Base-by-base conservation (phyloP, 805 yeast species). In the Ogataea pini region DNA sequence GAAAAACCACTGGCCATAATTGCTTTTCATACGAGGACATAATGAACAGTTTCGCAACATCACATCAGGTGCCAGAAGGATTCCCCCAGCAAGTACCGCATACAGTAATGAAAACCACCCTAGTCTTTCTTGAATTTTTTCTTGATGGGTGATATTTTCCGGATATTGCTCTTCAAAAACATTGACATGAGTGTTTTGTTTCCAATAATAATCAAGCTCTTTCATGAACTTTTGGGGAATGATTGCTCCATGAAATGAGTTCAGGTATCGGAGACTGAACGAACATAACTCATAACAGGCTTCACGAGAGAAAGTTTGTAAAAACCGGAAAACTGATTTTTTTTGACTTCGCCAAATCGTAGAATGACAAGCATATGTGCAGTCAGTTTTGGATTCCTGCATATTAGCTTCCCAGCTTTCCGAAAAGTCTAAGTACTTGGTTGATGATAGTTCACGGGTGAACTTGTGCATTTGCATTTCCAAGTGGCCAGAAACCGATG, bases 231-330 rank as follows among this genome's bases (percentile, higher is more conserved):
- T n/a, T n/a, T 13, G 34, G 2, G 36, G 37, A 20, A 41, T 20
- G 10, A 41, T 29, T 12, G 44, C 44, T 7, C 44, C 44, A n/a
- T 41, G 44, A 9, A 41, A 32, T 3, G 37, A 29, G 37, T 16
- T 22, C 3, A 41, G 29, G 14, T 41, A 41, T 31, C 7, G 10
- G 13, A 41, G 36, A 32, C 29, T 31, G 37, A 41, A 41, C 20
- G 14, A 12, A 12, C 31, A 16, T 13, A 41, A n/a, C 3, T 17
- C 37, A 19, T n/a, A 22, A 14, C 37, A 41, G 3, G 37, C 20
- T 8, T 31, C 36, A 5, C 31, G 29, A 14, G 18, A 13, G 4
- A 41, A 3, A 14, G 5, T 41, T 20, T 14, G 16, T 6, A 41
- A 36, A 7, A 31, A n/a, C 13, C 22, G 29, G 8, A 12, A 14